These are phyloP conservation scores for Hortaea werneckii DNA, from an alignment of 2,329 filamentous ascomycete genomes.

Conservation along the genomic window DNA sequence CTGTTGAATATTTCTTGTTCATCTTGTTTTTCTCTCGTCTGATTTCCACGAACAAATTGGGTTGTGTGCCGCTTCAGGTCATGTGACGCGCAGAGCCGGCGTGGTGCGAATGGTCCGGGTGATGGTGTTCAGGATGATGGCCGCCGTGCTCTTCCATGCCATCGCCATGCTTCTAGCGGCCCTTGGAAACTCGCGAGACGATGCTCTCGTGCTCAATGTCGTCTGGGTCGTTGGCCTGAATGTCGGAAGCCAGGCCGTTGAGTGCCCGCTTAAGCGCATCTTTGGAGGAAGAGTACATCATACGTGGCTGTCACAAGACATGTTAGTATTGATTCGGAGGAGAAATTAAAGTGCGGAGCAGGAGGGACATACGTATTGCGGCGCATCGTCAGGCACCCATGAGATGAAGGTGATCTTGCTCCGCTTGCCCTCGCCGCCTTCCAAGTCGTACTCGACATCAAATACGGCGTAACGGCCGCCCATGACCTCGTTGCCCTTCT, in stretches of 20 bases:
- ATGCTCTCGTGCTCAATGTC: constrained; percentile 71
- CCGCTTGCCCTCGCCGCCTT: constrained; percentile 59
- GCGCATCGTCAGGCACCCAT: constrained; percentile 74
- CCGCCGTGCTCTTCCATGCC: not conserved
- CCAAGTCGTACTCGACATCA: constrained; percentile 69
- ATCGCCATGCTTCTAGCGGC: constrained; percentile 29
- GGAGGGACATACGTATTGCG: constrained; percentile 54
- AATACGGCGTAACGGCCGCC: constrained; percentile 77
- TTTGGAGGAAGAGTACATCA: constrained; percentile 85
- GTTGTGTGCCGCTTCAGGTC: not conserved
- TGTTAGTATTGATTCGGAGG: not conserved
- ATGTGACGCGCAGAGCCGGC: not conserved
- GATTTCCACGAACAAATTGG: not conserved
- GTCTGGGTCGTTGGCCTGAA: constrained; percentile 75
- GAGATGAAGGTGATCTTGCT: constrained; percentile 72
- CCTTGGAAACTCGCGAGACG: constrained; percentile 44
- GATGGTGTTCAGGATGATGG: not conserved
- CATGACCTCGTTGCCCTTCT: constrained; percentile 44
- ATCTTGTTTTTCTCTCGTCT: not conserved
- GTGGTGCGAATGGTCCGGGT: not conserved
- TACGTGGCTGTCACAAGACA: constrained; percentile 54
- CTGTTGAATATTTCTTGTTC: not conserved
- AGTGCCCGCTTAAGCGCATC: constrained; percentile 72
- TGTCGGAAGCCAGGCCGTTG: constrained; percentile 62
- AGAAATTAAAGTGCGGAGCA: not conserved